Evolutionary conservation across 257 asterid genomes (phyloP), one percentile per base, ranked within the genome.

Genomic region (Misopates orontium): DNA sequence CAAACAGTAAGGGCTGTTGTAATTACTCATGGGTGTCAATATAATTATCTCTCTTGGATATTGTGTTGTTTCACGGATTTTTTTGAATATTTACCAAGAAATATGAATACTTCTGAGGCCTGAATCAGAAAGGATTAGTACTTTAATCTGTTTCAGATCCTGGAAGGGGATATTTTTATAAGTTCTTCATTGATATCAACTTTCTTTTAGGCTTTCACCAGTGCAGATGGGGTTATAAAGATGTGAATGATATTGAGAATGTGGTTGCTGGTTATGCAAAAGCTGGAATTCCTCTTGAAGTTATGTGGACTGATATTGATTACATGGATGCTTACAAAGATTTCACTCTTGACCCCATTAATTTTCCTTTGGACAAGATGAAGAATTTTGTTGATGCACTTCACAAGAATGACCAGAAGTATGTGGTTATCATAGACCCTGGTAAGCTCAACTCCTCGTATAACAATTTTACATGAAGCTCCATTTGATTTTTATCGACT

Each of bases 281-380:
- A 62, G 89, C 97, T 48, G 42, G 45, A 56, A 89, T 93, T 51
- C 99, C 99, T 17, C 82, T 93, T 12, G 99, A 93, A 60, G 95
- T 84, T 51, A 86, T 93, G 79, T 93, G 99, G 99, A 93, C 91
- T 1, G 97, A 93, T 70, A 88, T 90, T 20, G 99, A 93, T 78
- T 75, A 93, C 85, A 90, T 93, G 99, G 99, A 93, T 40, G 87
- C 71, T 3, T 87, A 73, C 76, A 93, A 93, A 77, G 99, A 93
- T 72, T 93, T 93, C 78, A 93, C 97, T 10, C 81, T 93, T 15
- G 96, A 93, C 68, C 95, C 97, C 28, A 24, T 90, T 56, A 86
- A 87, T 51, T 93, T 83, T 40, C 97, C 97, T 0, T 68, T 52
- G 44, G 75, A 76, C 41, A 49, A 75, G 71, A 79, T 93, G 95